phyloP scores from a whole-genome alignment of 202 grass and related monocot species.

The Elaeis oleifera region DNA sequence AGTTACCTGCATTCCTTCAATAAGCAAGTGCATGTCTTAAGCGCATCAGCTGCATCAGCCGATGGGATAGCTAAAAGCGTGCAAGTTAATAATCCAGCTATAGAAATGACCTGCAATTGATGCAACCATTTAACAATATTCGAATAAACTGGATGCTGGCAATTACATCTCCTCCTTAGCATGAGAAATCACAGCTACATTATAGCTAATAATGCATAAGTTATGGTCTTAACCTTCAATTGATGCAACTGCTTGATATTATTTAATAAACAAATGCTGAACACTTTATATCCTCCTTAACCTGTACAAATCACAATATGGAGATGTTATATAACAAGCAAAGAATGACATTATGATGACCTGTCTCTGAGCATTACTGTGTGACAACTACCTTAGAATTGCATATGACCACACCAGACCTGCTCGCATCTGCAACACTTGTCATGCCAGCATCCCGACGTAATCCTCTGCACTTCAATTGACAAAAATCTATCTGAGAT shows the following conservation, averaged over 20 bases:
- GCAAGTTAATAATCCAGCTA: constrained; percentile 56
- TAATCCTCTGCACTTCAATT: constrained; percentile 12
- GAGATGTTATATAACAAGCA: not conserved
- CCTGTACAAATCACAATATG: not conserved
- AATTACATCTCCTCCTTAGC: constrained; percentile 17
- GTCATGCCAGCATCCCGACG: not conserved
- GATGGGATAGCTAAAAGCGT: constrained; percentile 54
- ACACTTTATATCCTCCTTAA: not conserved
- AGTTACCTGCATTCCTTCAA: constrained; percentile 91
- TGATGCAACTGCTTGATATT: not conserved
- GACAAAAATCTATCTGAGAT: constrained; percentile 17
- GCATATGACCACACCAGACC: not conserved
- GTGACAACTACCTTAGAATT: constrained; percentile 11
- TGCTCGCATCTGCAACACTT: not conserved
- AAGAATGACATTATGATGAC: not conserved
- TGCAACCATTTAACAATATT: constrained; percentile 33
- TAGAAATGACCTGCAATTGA: constrained; percentile 34
- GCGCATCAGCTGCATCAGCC: constrained; percentile 61
- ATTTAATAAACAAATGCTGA: not conserved
- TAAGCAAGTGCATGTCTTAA: constrained; percentile 91
- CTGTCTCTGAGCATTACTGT: no score
- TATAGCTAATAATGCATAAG: not conserved
- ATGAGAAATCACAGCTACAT: constrained; percentile 21
- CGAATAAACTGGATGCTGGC: constrained; percentile 22
- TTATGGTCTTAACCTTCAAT: not conserved